Percentiles rank a stretch among this genome's conserved stretches.
These are phyloP conservation scores for Phoma sp. DNA, from an alignment of 2,329 filamentous ascomycete genomes.

Conservation along the genomic window DNA sequence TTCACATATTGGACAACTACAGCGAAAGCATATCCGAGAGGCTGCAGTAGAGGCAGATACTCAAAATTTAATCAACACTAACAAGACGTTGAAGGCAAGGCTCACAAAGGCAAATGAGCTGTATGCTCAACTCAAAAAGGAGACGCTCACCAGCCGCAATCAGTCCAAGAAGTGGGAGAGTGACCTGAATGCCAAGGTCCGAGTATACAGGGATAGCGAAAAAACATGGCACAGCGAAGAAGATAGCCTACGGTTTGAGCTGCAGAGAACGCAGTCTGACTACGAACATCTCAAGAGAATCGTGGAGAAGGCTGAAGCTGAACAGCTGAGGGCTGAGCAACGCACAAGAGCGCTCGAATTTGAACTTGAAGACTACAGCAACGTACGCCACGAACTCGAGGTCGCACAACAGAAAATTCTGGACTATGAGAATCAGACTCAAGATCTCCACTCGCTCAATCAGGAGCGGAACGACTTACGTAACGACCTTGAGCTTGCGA, in stretches of 20 bases:
- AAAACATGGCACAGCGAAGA: constrained; percentile 69
- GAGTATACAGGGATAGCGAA: constrained; percentile 72
- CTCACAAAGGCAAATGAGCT: constrained; percentile 75
- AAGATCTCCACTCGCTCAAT: constrained; percentile 60
- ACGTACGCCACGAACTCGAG: constrained; percentile 41
- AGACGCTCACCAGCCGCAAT: constrained; percentile 74
- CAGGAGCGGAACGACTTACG: constrained; percentile 67
- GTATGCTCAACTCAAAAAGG: constrained; percentile 73
- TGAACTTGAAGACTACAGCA: constrained; percentile 68
- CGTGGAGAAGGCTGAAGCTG: constrained; percentile 73
- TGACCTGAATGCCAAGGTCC: constrained; percentile 72
- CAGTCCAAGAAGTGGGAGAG: constrained; percentile 81
- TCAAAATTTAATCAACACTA: constrained; percentile 79
- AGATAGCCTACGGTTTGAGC: constrained; percentile 63
- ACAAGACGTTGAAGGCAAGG: constrained; percentile 75
- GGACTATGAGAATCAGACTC: constrained; percentile 39
- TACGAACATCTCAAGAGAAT: constrained; percentile 70
- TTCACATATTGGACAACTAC: constrained; percentile 79
- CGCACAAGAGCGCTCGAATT: constrained; percentile 64
- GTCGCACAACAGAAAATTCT: constrained; percentile 43
- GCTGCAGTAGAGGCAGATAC: constrained; percentile 82
- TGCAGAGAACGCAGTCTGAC: constrained; percentile 66
- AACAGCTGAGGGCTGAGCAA: constrained; percentile 62
- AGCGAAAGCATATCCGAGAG: constrained; percentile 76
- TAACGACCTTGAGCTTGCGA: constrained; percentile 65